A percentile compares a stretch with the other conserved stretches of the same genome.
These are phyloP conservation scores for Primulina huaijiensis DNA, from an alignment of 257 asterid genomes.

Conservation along the genomic window DNA sequence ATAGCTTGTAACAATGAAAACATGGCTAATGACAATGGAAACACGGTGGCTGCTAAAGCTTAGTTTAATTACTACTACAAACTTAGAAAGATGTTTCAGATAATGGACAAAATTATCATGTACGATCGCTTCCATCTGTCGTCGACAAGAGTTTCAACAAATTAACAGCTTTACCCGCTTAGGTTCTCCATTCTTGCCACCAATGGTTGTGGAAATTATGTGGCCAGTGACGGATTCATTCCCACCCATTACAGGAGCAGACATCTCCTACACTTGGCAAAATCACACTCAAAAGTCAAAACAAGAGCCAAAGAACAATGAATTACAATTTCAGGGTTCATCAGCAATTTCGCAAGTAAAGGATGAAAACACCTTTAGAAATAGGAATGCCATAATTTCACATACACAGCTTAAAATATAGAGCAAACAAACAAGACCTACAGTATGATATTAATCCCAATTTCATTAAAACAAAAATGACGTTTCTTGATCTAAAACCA, in stretches of 20 bases:
- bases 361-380: not conserved
- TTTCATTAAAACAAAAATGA: not conserved
- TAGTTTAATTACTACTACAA: not conserved
- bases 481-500: not conserved
- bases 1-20: not conserved
- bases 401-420: not conserved
- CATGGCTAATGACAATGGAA: not conserved
- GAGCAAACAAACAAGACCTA: not conserved
- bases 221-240: constrained; percentile 80
- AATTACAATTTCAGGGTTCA: not conserved
- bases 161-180: constrained; percentile 57
- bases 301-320: constrained; percentile 18
- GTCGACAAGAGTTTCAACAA: constrained; percentile 11
- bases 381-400: not conserved
- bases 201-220: constrained; percentile 86
- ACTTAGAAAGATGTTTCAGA: not conserved
- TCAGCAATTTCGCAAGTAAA: not conserved
- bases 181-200: constrained; percentile 95
- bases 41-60: not conserved
- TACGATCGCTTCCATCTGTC: not conserved
- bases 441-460: not conserved
- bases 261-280: constrained; percentile 56
- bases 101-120: not conserved
- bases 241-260: constrained; percentile 68
- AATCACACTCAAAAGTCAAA: constrained; percentile 16